Base-by-base conservation (phyloP, 495 filamentous ascomycete species). In the Trichoderma asperelloides region DNA sequence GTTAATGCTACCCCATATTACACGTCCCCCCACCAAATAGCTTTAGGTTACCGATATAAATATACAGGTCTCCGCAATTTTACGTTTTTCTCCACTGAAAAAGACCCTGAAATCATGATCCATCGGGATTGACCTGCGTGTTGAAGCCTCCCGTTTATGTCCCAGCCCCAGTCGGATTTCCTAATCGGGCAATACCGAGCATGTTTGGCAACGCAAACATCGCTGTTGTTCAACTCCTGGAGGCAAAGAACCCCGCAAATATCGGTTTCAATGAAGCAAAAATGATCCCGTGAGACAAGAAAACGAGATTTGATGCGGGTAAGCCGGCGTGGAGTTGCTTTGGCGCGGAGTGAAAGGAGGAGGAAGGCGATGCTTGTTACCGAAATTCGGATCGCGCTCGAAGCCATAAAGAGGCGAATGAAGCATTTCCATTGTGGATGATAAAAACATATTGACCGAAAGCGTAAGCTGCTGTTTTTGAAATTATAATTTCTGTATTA, bases 101-200 rank as follows among this genome's bases (percentile, higher is more conserved):
- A 1, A 27, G 25, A 16, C 25, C 55, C 27, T 30, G 23, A 60
- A 12, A 60, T 60, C 55, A 12, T 12, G 55, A 11, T 11, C 23
- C 5, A 15, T 60, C 55, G 55, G 12, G 11, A 21, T n/a, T 18
- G 47, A 9, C 47, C n/a, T n/a, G 47, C 47, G 55, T 60, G 55
- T 60, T 60, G 23, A 27, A 60, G 25, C 23, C n/a, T 60, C 45
- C n/a, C 25, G 51, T 60, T 16, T 27, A 8, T 21, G 6, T 27
- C 25, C 25, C 30, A 25, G 27, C 25, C 23, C 27, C 16, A 18
- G 16, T 18, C 55, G 55, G 55, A 30, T 60, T 60, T 27, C 55
- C 55, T 60, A 60, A 60, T 60, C 16, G 23, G 55, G 55, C 27
- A 60, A 60, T 60, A 12, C 55, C 55, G 55, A 60, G 27, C 12